Percentiles rank a stretch among this genome's conserved stretches.
Evolutionary conservation across 306 rosid species (phyloP).

Genomic region (Astragalus membranaceus): DNA sequence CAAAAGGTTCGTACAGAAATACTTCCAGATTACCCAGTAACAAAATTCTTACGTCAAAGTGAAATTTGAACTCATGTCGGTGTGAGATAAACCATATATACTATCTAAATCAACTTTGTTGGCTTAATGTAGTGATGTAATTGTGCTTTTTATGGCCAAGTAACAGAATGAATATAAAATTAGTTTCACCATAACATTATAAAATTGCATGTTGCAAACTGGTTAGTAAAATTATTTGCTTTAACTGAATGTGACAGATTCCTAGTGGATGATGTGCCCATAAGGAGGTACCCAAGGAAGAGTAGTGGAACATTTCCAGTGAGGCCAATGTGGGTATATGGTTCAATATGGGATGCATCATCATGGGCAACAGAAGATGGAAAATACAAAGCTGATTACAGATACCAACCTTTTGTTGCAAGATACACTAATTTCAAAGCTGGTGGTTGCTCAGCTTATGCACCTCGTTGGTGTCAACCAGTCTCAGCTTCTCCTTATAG

Average conservation of each 20-base stretch:
- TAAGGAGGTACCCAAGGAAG: conserved; percentile 79
- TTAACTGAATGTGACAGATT: conserved; percentile 47
- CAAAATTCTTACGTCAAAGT: too few relatives aligned
- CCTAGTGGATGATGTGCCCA: conserved; percentile 93
- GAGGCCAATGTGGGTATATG: conserved; percentile 95
- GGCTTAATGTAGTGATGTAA: conserved; percentile 5
- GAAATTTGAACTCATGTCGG: too few relatives aligned
- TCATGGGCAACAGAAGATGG: conserved; percentile 99
- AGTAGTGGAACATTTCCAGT: conserved; percentile 69
- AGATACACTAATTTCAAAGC: conserved; percentile 68
- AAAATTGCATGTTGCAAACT: background rate
- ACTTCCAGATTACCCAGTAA: too few relatives aligned
- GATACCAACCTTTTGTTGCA: conserved; percentile 88
- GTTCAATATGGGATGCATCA: conserved; percentile 98
- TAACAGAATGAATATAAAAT: background rate
- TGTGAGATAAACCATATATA: too few relatives aligned
- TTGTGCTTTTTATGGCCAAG: background rate
- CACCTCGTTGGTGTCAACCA: conserved; percentile 58
- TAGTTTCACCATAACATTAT: background rate
- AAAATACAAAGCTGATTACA: conserved; percentile 88
- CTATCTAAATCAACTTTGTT: too few relatives aligned
- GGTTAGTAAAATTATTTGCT: background rate
- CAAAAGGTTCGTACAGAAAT: too few relatives aligned
- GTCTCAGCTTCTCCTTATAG: conserved; percentile 68
- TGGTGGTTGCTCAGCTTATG: conserved; percentile 74